phyloP scores from a whole-genome alignment of 2,329 filamentous ascomycete species.

The Epichloe glyceriae region DNA sequence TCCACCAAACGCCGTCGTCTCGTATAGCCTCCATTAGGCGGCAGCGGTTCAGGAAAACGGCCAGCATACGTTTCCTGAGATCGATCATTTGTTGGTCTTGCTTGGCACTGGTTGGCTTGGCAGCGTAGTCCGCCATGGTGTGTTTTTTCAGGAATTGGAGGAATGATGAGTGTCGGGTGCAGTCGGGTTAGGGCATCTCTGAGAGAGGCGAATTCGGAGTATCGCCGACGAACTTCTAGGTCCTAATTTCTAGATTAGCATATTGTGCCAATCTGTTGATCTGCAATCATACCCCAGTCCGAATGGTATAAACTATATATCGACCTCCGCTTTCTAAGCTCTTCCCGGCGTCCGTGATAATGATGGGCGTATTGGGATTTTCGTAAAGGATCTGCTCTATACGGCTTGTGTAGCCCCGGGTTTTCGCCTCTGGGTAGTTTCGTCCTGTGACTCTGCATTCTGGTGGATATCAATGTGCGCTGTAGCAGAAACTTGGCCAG shows the following conservation, averaged over 20 bases:
- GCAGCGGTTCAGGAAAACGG: constrained; percentile 89
- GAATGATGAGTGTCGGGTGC: constrained; percentile 89
- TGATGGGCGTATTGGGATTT: constrained; percentile 75
- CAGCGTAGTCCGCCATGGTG: constrained; percentile 95
- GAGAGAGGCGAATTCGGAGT: constrained; percentile 91
- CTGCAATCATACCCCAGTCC: constrained; percentile 61
- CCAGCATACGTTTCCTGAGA: constrained; percentile 88
- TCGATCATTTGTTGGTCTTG: constrained; percentile 97
- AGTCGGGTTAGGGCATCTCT: constrained; percentile 79
- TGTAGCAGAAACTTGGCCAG: constrained; percentile 17
- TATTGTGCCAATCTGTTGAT: neutral
- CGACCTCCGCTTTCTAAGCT: constrained; percentile 81
- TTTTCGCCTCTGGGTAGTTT: constrained; percentile 46
- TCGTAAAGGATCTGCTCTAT: constrained; percentile 98
- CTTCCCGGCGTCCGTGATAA: constrained; percentile 93
- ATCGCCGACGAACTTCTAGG: constrained; percentile 84
- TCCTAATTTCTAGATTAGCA: constrained; percentile 44
- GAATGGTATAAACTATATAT: constrained; percentile 95
- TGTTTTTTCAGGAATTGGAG: constrained; percentile 98
- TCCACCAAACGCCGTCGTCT: constrained; percentile 93
- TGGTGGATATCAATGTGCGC: constrained; percentile 29
- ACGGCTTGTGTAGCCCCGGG: constrained; percentile 87
- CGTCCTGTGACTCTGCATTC: constrained; percentile 29
- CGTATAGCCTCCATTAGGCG: constrained; percentile 83
- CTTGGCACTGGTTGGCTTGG: constrained; percentile 94